Base-by-base conservation (phyloP, 108 stramenopile genomes). In the Skeletonema marinoi region DNA sequence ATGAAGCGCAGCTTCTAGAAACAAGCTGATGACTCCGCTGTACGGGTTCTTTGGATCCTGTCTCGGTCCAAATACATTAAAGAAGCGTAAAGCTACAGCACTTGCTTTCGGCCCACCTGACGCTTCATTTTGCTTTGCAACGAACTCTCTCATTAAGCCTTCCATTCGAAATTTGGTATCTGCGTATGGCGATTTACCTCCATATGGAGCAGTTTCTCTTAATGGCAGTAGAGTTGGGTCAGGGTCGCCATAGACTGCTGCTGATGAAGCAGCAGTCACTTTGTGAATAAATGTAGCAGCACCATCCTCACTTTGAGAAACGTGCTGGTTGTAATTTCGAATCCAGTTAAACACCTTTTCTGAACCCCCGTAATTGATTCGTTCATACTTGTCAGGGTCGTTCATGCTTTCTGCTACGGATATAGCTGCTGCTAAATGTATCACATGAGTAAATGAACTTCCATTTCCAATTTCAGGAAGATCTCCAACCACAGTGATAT, bases 91-190 rank as follows among this genome's bases (percentile, higher is more conserved):
- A 3, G 89, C 94, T 16, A 88, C 68, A 32, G 87, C 75, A 89
- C 72, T 59, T 62, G 71, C 84, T 86, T 87, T 19, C 81, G 88
- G 85, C 83, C 41, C 25, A 25, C 25, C 39, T 32, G 38, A 33
- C 21, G 66, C 25, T 13, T 65, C 60, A 60, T 71, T 82, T 36
- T 82, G 81, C 44, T 35, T 29, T 29, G 58, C 46, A 29, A 76
- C 81, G 33, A 82, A 94, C 16, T 88, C 88, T 74, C 85, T 71
- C 44, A 93, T 92, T 29, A 95, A 66, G 30, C 90, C 81, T 85
- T 95, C 94, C 81, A 92, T 93, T 64, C 88, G 71, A 72, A 88
- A 91, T 72, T 95, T 95, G 14, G 93, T 92, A 16, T 93, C 93
- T 3, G 94, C 94, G 75, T 95, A 95, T 2, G 93, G 94, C 16